Percentiles rank a stretch among this genome's conserved stretches.
Conservation (phyloP, 257 asterid species). For the Fraxinus quadrangulata region DNA sequence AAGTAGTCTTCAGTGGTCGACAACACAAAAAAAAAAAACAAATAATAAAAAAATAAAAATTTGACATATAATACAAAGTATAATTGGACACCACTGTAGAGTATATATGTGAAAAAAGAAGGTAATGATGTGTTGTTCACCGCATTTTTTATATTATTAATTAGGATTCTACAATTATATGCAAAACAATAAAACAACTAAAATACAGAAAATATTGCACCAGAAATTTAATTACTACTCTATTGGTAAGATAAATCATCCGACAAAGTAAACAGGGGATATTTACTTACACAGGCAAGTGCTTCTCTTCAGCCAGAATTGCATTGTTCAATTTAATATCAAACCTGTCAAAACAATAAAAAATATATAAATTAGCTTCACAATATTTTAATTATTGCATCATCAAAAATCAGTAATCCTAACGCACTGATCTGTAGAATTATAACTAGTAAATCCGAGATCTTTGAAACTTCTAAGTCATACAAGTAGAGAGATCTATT, state of each 20-base stretch:
- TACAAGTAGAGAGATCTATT: neutral
- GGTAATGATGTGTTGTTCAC: neutral
- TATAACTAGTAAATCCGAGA: slow-evolving; percentile 29
- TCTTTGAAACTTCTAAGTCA: slow-evolving; percentile 16
- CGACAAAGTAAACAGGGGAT: neutral
- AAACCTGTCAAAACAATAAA: slow-evolving; percentile 42
- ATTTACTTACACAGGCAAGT: slow-evolving; percentile 75
- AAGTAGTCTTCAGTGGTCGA: neutral
- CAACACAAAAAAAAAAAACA: neutral
- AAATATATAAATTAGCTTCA: slow-evolving; percentile 20
- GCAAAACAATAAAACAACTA: slow-evolving; percentile 1
- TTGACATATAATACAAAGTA: neutral
- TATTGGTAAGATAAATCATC: neutral
- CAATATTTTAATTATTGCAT: neutral
- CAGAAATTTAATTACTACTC: slow-evolving; percentile 13
- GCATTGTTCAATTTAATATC: slow-evolving; percentile 78
- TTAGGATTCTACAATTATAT: neutral
- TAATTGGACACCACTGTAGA: neutral
- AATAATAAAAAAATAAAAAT: too few relatives aligned
- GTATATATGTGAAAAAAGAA: neutral
- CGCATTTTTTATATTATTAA: neutral
- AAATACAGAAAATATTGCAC: slow-evolving; percentile 17
- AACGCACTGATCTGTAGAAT: slow-evolving; percentile 10
- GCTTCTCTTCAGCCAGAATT: slow-evolving; percentile 95
- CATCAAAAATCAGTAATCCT: neutral